phyloP scores from a whole-genome alignment of 75 land plant species.

The Pinus taeda region DNA sequence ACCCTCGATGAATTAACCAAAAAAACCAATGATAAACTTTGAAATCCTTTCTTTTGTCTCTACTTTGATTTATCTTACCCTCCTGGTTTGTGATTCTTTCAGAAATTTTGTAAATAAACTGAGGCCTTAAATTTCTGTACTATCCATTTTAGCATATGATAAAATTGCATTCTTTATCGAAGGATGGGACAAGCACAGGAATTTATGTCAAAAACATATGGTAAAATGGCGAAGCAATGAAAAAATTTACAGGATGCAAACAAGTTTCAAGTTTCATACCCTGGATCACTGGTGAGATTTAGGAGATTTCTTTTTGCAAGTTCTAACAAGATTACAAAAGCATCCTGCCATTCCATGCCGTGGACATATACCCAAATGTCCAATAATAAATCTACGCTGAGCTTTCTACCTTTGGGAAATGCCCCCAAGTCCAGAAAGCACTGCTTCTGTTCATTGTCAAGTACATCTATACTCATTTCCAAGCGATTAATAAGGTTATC shows the following conservation, averaged over 20 bases:
- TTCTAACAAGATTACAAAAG: conserved; percentile 46
- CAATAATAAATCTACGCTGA: conserved; percentile 48
- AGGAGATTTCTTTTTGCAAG: conserved; percentile 52
- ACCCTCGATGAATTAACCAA: too few relatives aligned
- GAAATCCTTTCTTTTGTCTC: too few relatives aligned
- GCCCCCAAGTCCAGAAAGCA: conserved; percentile 62
- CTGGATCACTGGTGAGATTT: conserved; percentile 15
- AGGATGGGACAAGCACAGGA: too few relatives aligned
- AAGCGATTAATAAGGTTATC: conserved; percentile 35
- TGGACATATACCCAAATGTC: conserved; percentile 55
- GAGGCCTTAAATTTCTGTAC: background rate
- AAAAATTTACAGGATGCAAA: too few relatives aligned
- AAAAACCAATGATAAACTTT: too few relatives aligned
- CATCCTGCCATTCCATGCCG: conserved; percentile 50
- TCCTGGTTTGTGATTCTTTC: too few relatives aligned
- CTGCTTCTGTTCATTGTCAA: conserved; percentile 28
- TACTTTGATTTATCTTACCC: too few relatives aligned
- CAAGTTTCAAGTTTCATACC: background rate
- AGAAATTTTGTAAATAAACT: too few relatives aligned
- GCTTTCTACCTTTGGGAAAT: conserved; percentile 58
- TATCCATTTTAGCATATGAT: too few relatives aligned
- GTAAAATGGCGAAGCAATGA: background rate
- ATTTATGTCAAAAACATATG: too few relatives aligned
- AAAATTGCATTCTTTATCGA: background rate
- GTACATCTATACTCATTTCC: conserved; percentile 32